phyloP scores from a whole-genome alignment of 2,329 filamentous ascomycete genomes.

The Samsoniella hepiali region DNA sequence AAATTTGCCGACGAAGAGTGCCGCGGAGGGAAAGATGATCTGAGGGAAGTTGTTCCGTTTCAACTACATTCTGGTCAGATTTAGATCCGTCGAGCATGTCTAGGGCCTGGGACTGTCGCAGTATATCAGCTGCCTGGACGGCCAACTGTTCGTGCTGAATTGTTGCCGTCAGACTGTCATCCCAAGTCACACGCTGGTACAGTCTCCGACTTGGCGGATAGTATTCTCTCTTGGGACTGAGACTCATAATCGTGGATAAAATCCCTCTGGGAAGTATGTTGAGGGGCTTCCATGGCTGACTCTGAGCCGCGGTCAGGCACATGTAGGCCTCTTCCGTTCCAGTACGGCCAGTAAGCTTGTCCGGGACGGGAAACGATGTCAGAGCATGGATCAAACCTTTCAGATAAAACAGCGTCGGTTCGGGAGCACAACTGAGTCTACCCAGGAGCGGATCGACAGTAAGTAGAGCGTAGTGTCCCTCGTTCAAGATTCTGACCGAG shows the following conservation, averaged over 20 bases:
- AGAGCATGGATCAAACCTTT: conserved; percentile 59
- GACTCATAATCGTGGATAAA: conserved; percentile 12
- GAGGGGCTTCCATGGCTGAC: conserved; percentile 47
- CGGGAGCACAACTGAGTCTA: conserved; percentile 54
- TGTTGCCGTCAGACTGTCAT: conserved; percentile 27
- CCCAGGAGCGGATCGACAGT: conserved; percentile 52
- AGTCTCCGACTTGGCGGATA: conserved; percentile 35
- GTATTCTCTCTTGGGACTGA: conserved; percentile 33
- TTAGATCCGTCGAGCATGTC: conserved; percentile 21
- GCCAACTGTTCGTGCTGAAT: conserved; percentile 39
- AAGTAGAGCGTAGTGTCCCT: conserved; percentile 46
- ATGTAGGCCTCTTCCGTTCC: conserved; percentile 59
- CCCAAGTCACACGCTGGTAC: conserved; percentile 37
- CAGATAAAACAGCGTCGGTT: conserved; percentile 51
- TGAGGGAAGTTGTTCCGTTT: background rate
- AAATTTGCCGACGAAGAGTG: conserved; percentile 26
- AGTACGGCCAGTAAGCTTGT: conserved; percentile 55
- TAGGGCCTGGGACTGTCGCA: conserved; percentile 31
- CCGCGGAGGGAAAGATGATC: conserved; percentile 15
- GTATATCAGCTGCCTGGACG: conserved; percentile 29
- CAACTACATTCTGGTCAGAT: background rate
- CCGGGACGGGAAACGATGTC: conserved; percentile 56
- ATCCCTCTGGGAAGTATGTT: background rate
- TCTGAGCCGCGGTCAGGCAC: conserved; percentile 46
- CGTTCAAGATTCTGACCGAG: conserved; percentile 28